phyloP scores from a whole-genome alignment of 2,329 filamentous ascomycete genomes.

The Diaporthe sp. region DNA sequence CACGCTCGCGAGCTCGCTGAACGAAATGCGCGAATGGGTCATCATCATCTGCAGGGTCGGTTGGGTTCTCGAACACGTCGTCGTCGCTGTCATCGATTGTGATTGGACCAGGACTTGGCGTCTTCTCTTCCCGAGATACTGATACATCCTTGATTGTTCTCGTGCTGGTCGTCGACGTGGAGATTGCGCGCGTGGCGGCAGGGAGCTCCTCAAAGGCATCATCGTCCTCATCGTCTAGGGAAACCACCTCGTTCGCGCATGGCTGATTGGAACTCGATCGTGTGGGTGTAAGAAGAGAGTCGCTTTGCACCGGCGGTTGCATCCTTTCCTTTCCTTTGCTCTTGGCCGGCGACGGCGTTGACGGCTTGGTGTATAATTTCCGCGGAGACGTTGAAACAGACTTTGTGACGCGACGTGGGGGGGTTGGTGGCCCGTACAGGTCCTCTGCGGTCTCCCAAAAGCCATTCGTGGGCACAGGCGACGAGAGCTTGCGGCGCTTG shows the following conservation, averaged over 20 bases:
- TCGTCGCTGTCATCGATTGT: slow-evolving; percentile 38
- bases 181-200: not conserved
- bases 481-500: slow-evolving; percentile 33
- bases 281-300: slow-evolving; percentile 26
- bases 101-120: slow-evolving; percentile 31
- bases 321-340: slow-evolving; percentile 36
- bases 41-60: slow-evolving; percentile 45
- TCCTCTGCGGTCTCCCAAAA: slow-evolving; percentile 24
- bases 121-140: slow-evolving; percentile 2
- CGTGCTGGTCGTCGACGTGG: not conserved
- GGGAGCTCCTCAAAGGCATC: slow-evolving; percentile 30
- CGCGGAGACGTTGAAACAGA: not conserved
- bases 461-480: not conserved
- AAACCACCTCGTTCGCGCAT: slow-evolving; percentile 32
- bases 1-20: slow-evolving; percentile 51
- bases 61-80: slow-evolving; percentile 11
- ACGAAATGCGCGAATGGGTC: slow-evolving; percentile 60
- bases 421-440: slow-evolving; percentile 33
- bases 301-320: not conserved
- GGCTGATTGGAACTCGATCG: slow-evolving; percentile 26
- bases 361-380: not conserved
- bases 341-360: not conserved
- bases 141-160: slow-evolving; percentile 31
- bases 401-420: slow-evolving; percentile 16
- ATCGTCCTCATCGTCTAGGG: slow-evolving; percentile 40